These are phyloP conservation scores for Coprinopsis sp. DNA, from an alignment of 768 basidiomycete species.

Conservation along the genomic window DNA sequence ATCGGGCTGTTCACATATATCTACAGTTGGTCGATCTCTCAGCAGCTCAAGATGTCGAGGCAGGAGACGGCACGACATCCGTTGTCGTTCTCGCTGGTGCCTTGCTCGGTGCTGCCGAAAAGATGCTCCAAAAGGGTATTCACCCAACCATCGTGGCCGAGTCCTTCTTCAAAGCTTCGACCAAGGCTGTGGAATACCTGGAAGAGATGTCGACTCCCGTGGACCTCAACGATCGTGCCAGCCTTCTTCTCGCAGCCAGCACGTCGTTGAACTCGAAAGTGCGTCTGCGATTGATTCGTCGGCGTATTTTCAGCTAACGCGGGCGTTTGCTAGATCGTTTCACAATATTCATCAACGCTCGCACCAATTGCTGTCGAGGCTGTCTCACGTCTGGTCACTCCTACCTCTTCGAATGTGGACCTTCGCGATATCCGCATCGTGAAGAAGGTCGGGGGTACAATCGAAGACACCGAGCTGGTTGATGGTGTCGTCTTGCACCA, in stretches of 20 bases:
- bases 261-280: slow-evolving; percentile 97
- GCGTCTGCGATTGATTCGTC: slow-evolving; percentile 9
- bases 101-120: slow-evolving; percentile 91
- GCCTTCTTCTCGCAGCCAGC: slow-evolving; percentile 85
- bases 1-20: slow-evolving; percentile 11
- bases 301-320: slow-evolving; percentile 3
- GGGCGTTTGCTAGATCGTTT: slow-evolving; percentile 70
- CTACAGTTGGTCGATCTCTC: slow-evolving; percentile 92
- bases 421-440: slow-evolving; percentile 94
- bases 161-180: slow-evolving; percentile 87
- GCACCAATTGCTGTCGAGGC: slow-evolving; percentile 99
- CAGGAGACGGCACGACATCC: slow-evolving; percentile 96
- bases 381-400: slow-evolving; percentile 85
- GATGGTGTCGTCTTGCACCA: slow-evolving; percentile 98
- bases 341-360: slow-evolving; percentile 96
- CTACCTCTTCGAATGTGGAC: slow-evolving; percentile 92
- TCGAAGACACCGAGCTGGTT: slow-evolving; percentile 96
- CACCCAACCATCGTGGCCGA: slow-evolving; percentile 98
- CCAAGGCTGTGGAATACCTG: slow-evolving; percentile 90
- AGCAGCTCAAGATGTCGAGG: slow-evolving; percentile 96
- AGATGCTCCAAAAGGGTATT: slow-evolving; percentile 93
- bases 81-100: slow-evolving; percentile 96
- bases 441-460: slow-evolving; percentile 98
- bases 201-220: slow-evolving; percentile 91
- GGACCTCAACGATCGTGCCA: slow-evolving; percentile 81